phyloP scores from a whole-genome alignment of 225 moss, liverwort and hornwort species.

The Pleurozium schreberi region DNA sequence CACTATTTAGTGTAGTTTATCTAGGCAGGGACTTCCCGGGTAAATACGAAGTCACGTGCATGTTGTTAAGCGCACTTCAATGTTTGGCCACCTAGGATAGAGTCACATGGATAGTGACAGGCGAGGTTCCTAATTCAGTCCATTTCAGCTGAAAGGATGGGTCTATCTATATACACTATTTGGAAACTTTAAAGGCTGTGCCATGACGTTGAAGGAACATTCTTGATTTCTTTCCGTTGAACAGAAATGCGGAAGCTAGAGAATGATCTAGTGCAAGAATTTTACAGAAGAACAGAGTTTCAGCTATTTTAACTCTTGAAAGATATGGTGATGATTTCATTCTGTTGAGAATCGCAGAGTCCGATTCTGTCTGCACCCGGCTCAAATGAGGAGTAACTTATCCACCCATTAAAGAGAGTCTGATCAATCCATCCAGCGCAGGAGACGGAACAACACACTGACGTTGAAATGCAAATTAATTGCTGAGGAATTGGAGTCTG shows the following conservation, averaged over 20 bases:
- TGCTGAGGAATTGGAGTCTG: neutral
- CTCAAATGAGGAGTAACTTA: neutral
- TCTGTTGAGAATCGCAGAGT: neutral
- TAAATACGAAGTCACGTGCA: neutral
- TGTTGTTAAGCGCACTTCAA: neutral
- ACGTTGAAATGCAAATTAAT: slow-evolving; percentile 24
- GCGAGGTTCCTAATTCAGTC: neutral
- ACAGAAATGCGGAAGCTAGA: neutral
- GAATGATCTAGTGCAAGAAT: neutral
- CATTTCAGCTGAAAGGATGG: neutral
- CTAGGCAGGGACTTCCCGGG: neutral
- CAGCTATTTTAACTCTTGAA: neutral
- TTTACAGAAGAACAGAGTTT: neutral
- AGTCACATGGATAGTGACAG: neutral
- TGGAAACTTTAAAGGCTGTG: neutral
- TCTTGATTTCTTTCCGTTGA: neutral
- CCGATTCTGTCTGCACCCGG: neutral
- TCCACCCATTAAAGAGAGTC: neutral
- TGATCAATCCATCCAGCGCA: neutral
- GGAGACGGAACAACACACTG: neutral
- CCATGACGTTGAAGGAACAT: neutral
- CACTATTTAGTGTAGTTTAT: no score
- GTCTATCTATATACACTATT: slow-evolving; percentile 4
- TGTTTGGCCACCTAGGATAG: neutral
- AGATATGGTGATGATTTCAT: neutral